A percentile compares a stretch with the other conserved stretches of the same genome.
Evolutionary conservation across 2,329 filamentous ascomycete species (phyloP).

Genomic region (Sporothrix globosa): DNA sequence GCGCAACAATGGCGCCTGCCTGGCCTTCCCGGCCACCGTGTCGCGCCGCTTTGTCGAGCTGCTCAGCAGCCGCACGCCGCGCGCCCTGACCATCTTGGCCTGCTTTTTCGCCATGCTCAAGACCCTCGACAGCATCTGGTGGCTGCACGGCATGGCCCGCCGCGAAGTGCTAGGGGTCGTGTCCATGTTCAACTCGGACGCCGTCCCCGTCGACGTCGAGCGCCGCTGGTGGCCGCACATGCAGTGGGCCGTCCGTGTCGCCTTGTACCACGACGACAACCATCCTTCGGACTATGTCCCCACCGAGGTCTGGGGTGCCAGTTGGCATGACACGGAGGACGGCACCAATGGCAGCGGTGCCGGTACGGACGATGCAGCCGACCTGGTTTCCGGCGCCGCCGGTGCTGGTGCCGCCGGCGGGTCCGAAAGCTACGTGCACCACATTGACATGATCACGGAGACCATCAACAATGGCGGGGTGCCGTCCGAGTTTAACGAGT

Average conservation of each 20-base stretch:
- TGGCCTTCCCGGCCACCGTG: slow-evolving; percentile 67
- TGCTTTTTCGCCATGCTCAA: slow-evolving; percentile 69
- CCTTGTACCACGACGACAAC: slow-evolving; percentile 56
- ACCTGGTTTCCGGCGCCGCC: neutral
- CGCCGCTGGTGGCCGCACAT: slow-evolving; percentile 62
- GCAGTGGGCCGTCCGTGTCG: slow-evolving; percentile 63
- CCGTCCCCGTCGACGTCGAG: slow-evolving; percentile 46
- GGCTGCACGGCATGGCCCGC: slow-evolving; percentile 68
- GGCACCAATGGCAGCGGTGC: neutral
- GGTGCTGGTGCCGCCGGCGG: neutral
- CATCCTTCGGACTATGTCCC: slow-evolving; percentile 55
- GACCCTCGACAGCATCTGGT: slow-evolving; percentile 66
- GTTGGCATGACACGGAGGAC: slow-evolving; percentile 18
- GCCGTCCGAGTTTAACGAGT: slow-evolving; percentile 27
- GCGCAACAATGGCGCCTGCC: slow-evolving; percentile 60
- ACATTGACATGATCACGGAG: slow-evolving; percentile 53
- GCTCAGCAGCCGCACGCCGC: slow-evolving; percentile 61
- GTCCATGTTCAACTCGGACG: slow-evolving; percentile 60
- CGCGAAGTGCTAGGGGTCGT: slow-evolving; percentile 68
- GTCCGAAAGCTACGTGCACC: slow-evolving; percentile 45
- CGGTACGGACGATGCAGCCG: neutral
- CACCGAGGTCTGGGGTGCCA: slow-evolving; percentile 54
- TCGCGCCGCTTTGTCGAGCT: slow-evolving; percentile 64
- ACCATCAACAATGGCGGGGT: slow-evolving; percentile 38
- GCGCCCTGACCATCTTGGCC: slow-evolving; percentile 65